Percentiles rank a stretch among this genome's conserved stretches.
Conservation (phyloP, 2,329 filamentous ascomycete genomes). For the Xylaria arbuscula region DNA sequence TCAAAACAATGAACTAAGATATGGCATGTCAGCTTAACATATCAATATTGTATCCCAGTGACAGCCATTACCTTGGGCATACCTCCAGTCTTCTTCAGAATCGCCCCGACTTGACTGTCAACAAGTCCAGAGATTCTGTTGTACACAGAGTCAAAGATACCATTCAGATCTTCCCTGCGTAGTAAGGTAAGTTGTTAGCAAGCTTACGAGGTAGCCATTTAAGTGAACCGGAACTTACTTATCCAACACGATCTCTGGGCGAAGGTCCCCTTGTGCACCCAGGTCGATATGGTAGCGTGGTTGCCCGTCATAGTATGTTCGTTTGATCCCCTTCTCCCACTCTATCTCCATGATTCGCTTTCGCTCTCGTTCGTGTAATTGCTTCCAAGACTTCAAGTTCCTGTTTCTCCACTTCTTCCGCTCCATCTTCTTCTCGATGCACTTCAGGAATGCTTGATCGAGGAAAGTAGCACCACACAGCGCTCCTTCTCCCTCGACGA, state of each 20-base stretch:
- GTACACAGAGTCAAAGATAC: constrained; percentile 24
- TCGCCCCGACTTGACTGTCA: constrained; percentile 11
- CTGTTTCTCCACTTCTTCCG: neutral
- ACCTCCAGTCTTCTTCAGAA: neutral
- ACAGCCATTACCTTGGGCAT: constrained; percentile 15
- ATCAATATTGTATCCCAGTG: neutral
- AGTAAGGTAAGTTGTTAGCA: neutral
- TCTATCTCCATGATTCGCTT: constrained; percentile 16
- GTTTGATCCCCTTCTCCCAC: constrained; percentile 31
- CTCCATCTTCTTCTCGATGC: constrained; percentile 47
- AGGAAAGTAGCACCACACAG: constrained; percentile 57
- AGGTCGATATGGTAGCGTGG: constrained; percentile 15
- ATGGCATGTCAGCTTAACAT: neutral
- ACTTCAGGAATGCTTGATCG: constrained; percentile 51
- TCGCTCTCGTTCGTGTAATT: constrained; percentile 20
- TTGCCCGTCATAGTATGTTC: constrained; percentile 18
- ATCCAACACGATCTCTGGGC: constrained; percentile 1
- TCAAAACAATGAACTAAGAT: constrained; percentile 28
- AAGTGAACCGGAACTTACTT: neutral
- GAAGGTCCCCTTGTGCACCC: constrained; percentile 11
- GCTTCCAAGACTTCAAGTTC: constrained; percentile 5
- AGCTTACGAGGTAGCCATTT: neutral
- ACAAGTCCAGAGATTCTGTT: constrained; percentile 13
- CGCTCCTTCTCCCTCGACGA: constrained; percentile 53
- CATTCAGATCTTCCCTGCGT: constrained; percentile 19